A percentile compares a stretch with the other conserved stretches of the same genome.
phyloP scores from a whole-genome alignment of 495 filamentous ascomycete genomes.

The Aspergillus steynii region DNA sequence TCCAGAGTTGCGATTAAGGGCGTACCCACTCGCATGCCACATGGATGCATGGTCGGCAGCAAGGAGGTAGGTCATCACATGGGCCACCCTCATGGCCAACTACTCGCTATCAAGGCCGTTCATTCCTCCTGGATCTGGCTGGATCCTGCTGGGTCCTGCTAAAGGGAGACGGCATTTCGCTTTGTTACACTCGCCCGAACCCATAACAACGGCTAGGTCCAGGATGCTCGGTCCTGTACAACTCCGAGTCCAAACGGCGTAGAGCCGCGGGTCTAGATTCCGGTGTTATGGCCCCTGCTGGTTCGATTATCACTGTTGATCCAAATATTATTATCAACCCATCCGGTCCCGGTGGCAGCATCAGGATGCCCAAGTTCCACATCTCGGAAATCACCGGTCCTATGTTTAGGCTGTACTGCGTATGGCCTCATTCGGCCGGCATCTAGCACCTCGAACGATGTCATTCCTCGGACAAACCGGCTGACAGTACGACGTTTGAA shows the following conservation, averaged over 20 bases:
- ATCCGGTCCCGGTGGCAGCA: neutral
- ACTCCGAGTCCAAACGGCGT: neutral
- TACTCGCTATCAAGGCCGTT: too few relatives aligned
- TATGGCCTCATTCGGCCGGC: neutral
- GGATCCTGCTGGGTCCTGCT: too few relatives aligned
- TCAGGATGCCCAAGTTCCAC: neutral
- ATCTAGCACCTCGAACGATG: neutral
- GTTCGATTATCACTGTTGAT: neutral
- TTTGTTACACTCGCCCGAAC: neutral
- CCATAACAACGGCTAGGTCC: neutral
- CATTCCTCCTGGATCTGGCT: too few relatives aligned
- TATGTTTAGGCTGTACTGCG: neutral
- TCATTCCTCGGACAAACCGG: neutral
- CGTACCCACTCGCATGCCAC: neutral
- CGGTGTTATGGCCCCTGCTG: neutral
- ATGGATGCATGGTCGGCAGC: neutral
- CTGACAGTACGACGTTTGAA: neutral
- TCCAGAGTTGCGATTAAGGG: neutral
- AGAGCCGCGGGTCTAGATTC: neutral
- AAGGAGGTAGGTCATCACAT: neutral
- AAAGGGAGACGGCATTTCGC: too few relatives aligned
- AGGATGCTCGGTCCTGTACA: neutral
- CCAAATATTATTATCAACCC: neutral
- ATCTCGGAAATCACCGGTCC: neutral
- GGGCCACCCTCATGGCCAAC: neutral